Percentiles rank a stretch among this genome's conserved stretches.
Conservation (phyloP, 2,329 filamentous ascomycete species). For the Fusarium fujikuroi region DNA sequence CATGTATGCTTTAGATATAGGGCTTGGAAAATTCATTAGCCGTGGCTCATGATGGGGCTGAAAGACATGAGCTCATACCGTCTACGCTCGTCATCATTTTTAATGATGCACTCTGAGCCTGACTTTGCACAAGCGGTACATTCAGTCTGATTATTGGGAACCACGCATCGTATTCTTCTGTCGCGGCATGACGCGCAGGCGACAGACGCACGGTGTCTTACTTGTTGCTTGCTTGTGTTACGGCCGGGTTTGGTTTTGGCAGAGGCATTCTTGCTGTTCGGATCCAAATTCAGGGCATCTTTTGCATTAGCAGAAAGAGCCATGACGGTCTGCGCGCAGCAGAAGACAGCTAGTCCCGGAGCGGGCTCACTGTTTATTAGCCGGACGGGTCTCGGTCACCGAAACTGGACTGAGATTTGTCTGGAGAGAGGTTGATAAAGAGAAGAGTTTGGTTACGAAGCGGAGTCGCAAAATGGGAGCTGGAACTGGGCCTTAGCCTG, state of each 20-base stretch:
- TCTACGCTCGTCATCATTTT: constrained; percentile 66
- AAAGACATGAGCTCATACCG: constrained; percentile 50
- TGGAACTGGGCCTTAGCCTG: neutral
- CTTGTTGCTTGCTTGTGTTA: constrained; percentile 49
- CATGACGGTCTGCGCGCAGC: constrained; percentile 20
- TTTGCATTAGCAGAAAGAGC: constrained; percentile 26
- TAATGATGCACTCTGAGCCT: constrained; percentile 64
- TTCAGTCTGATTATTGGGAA: constrained; percentile 60
- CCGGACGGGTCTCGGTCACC: neutral
- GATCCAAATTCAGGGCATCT: constrained; percentile 35
- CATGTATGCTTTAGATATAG: constrained; percentile 69
- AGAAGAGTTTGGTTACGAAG: constrained; percentile 26
- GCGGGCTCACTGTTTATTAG: neutral
- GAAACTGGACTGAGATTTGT: neutral
- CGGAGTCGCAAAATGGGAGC: constrained; percentile 26
- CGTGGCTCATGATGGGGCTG: neutral
- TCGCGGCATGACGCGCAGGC: constrained; percentile 66
- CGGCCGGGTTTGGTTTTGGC: constrained; percentile 42
- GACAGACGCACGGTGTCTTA: constrained; percentile 62
- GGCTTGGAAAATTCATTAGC: constrained; percentile 49
- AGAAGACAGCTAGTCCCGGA: neutral
- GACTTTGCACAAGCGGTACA: constrained; percentile 65
- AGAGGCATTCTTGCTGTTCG: constrained; percentile 50
- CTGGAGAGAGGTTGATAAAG: constrained; percentile 10
- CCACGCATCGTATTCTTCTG: constrained; percentile 60